These are phyloP conservation scores for Globisporangium solare DNA, from an alignment of 352 stramenopile genomes.

Conservation along the genomic window DNA sequence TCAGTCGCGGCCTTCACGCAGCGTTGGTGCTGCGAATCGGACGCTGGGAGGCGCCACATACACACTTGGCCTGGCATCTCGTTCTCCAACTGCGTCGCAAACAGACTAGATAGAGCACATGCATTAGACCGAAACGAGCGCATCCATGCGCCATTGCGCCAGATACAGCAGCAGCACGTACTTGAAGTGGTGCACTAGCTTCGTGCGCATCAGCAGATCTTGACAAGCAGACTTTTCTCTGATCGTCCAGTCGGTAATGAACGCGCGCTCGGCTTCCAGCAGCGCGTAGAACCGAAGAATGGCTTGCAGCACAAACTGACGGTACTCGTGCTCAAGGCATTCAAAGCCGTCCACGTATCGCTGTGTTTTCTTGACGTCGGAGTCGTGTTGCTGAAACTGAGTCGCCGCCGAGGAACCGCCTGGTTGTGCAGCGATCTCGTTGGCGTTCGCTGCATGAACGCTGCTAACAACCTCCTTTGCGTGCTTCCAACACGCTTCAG, in stretches of 20 bases:
- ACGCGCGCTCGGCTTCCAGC: conserved; percentile 40
- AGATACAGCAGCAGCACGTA: conserved; percentile 10
- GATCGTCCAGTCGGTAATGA: conserved; percentile 29
- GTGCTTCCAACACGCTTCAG: conserved; percentile 2
- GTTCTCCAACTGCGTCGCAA: conserved; percentile 56
- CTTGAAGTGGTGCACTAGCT: conserved; percentile 45
- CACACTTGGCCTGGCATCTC: conserved; percentile 53
- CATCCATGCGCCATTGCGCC: neutral
- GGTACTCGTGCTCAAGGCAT: conserved; percentile 24
- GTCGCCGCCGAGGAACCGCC: too few species aligned
- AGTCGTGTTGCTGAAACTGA: neutral
- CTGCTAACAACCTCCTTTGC: neutral
- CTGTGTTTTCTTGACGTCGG: neutral
- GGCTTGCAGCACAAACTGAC: conserved; percentile 22
- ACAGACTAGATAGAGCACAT: conserved; percentile 31
- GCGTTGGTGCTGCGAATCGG: conserved; percentile 48
- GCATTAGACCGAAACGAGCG: neutral
- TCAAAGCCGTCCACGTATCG: conserved; percentile 23
- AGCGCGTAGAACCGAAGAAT: conserved; percentile 43
- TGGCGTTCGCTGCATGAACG: too few species aligned
- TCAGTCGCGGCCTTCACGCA: conserved; percentile 65
- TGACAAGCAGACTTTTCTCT: conserved; percentile 23
- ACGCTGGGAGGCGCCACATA: conserved; percentile 36
- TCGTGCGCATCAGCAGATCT: conserved; percentile 27
- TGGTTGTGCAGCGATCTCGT: too few species aligned